Base-by-base conservation (phyloP, 768 basidiomycete genomes). In the Antrodiella citrinella region DNA sequence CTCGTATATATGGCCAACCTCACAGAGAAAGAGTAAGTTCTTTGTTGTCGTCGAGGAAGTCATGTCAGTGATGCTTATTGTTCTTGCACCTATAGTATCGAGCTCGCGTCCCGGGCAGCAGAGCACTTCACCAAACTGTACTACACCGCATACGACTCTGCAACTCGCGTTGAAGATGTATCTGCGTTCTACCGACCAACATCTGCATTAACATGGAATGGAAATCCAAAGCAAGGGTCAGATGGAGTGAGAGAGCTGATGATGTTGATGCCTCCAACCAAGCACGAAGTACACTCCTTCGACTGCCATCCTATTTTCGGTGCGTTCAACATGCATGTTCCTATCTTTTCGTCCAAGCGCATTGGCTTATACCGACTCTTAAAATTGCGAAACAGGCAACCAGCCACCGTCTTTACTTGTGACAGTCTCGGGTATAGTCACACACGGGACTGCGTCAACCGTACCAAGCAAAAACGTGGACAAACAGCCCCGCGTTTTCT, bases 301-400 rank as follows among this genome's bases (percentile, higher is more conserved):
- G 91, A 92, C 62, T 92, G 91, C 58, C 90, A 92, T 64, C 86
- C 91, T 26, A 89, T 92, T 52, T 86, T 88, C 66, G 87, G 90
- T 86, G 30, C 20, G 67, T 55, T 22, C n/a, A n/a, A n/a, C n/a
- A n/a, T n/a, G 22, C 26, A 25, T 24, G 26, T 38, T 24, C 18
- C 40, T 41, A 44, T 46, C 20, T n/a, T n/a, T n/a, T n/a, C n/a
- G n/a, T n/a, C n/a, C n/a, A n/a, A 10, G 21, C 4, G 13, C 35
- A 48, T 51, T 45, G 51, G 44, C 54, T 30, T n/a, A 26, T 15
- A 7, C 47, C 44, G 24, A 54, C 7, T 42, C n/a, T n/a, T n/a
- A n/a, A n/a, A 18, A 4, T 5, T 9, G 13, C 9, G 25, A 15
- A 45, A 9, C 57, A 90, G 88, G 86, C 46, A 81, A 77, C 18